A percentile compares a stretch with the other conserved stretches of the same genome.
Evolutionary conservation across 495 filamentous ascomycete genomes (phyloP).

Genomic region (Penicillium lagena): DNA sequence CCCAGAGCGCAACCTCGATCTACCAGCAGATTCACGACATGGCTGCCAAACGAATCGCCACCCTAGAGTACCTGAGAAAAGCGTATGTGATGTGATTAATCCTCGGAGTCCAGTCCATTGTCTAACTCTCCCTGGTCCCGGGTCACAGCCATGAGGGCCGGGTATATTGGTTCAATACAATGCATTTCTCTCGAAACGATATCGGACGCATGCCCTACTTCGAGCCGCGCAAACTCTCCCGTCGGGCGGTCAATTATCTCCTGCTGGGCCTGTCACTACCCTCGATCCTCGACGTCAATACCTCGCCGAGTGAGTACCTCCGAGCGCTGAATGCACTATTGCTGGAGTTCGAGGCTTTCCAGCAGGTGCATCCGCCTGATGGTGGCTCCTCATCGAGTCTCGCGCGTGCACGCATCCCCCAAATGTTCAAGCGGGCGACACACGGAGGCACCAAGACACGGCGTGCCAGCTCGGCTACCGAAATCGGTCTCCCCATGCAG

Average conservation of each 20-base stretch:
- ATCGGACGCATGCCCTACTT: slow-evolving; percentile 79
- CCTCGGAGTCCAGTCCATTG: background rate
- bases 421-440: slow-evolving; percentile 78
- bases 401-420: slow-evolving; percentile 68
- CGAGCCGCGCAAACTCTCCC: slow-evolving; percentile 70
- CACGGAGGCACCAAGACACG: slow-evolving; percentile 59
- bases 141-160: slow-evolving; percentile 73
- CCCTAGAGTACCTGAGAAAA: slow-evolving; percentile 86
- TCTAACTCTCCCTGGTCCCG: background rate
- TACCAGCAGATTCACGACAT: slow-evolving; percentile 87
- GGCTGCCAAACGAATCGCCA: slow-evolving; percentile 91
- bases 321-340: slow-evolving; percentile 81
- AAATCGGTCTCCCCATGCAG: slow-evolving; percentile 56
- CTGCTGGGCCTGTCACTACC: slow-evolving; percentile 89
- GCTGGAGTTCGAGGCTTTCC: slow-evolving; percentile 87
- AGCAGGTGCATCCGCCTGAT: slow-evolving; percentile 73
- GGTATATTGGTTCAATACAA: slow-evolving; percentile 96
- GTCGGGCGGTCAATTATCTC: slow-evolving; percentile 86
- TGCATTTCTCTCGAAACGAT: slow-evolving; percentile 81
- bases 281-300: slow-evolving; percentile 77
- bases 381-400: slow-evolving; percentile 65
- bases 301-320: slow-evolving; percentile 75
- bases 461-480: slow-evolving; percentile 64
- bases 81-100: slow-evolving; percentile 50
- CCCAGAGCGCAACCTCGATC: slow-evolving; percentile 56